A percentile compares a stretch with the other conserved stretches of the same genome.
Conservation (phyloP, 768 basidiomycete species). For the Paxillus rubicundulus region DNA sequence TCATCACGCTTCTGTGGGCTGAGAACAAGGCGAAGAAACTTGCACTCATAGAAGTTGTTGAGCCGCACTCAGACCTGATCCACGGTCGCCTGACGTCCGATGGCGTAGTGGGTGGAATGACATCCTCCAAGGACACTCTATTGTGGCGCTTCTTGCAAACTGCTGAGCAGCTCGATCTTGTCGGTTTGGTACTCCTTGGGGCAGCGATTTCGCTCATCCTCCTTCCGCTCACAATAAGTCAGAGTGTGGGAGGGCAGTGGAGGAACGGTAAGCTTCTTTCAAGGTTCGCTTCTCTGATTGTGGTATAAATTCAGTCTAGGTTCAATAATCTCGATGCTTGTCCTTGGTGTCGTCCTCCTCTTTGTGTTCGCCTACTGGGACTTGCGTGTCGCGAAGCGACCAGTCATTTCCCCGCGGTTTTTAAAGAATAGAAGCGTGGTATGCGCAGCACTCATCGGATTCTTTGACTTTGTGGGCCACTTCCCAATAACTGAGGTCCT, state of each 20-base stretch:
- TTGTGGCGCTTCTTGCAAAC: slow-evolving; percentile 14
- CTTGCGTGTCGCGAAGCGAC: slow-evolving; percentile 48
- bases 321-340: slow-evolving; percentile 51
- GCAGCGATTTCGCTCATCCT: slow-evolving; percentile 50
- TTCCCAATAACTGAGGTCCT: not conserved
- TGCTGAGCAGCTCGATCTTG: slow-evolving; percentile 42
- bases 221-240: slow-evolving; percentile 51
- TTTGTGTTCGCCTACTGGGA: slow-evolving; percentile 48
- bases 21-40: slow-evolving; percentile 45
- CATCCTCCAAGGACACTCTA: not conserved
- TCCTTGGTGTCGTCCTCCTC: slow-evolving; percentile 44
- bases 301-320: slow-evolving; percentile 28
- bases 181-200: slow-evolving; percentile 52
- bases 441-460: slow-evolving; percentile 58
- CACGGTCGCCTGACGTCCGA: not conserved
- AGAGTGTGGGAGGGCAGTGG: slow-evolving; percentile 41
- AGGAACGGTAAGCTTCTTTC: slow-evolving; percentile 40
- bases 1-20: slow-evolving; percentile 54
- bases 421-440: slow-evolving; percentile 56
- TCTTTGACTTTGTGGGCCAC: slow-evolving; percentile 53
- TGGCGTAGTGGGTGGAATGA: not conserved
- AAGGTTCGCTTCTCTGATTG: not conserved
- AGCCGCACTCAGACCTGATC: not conserved
- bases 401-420: slow-evolving; percentile 62
- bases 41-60: slow-evolving; percentile 24